Percentiles rank a stretch among this genome's conserved stretches.
Conservation (phyloP, 345 rosid species). For the Populus euphratica region DNA sequence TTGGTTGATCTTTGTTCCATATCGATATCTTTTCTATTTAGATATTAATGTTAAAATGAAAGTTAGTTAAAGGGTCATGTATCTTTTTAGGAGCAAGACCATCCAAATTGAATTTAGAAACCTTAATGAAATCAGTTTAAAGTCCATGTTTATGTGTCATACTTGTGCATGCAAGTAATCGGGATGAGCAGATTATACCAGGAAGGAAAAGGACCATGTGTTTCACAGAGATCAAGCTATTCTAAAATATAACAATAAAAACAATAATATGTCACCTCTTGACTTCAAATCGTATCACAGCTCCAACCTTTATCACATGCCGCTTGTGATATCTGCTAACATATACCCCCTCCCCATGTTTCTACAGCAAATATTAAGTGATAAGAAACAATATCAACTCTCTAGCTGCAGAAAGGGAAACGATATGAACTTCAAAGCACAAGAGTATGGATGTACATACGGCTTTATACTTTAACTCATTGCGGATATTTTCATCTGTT, state of each 20-base stretch:
- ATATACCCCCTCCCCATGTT: constrained; percentile 45
- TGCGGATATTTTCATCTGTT: constrained; percentile 55
- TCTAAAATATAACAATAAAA: neutral
- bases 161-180: neutral
- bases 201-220: neutral
- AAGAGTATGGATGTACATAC: constrained; percentile 28
- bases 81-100: neutral
- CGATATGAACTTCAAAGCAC: neutral
- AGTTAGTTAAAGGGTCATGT: neutral
- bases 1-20: neutral
- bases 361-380: constrained; percentile 30
- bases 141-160: neutral
- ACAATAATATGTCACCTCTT: constrained; percentile 51
- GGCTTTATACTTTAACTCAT: constrained; percentile 55
- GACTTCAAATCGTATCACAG: constrained; percentile 62
- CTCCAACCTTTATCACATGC: constrained; percentile 65
- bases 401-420: neutral
- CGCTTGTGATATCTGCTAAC: constrained; percentile 54
- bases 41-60: neutral
- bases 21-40: neutral
- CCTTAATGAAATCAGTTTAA: neutral
- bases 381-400: neutral
- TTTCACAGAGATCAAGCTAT: neutral
- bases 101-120: neutral
- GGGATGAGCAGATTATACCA: neutral